These are phyloP conservation scores for Microsporum ferrugineum DNA, from an alignment of 2,329 filamentous ascomycete species.

Conservation along the genomic window DNA sequence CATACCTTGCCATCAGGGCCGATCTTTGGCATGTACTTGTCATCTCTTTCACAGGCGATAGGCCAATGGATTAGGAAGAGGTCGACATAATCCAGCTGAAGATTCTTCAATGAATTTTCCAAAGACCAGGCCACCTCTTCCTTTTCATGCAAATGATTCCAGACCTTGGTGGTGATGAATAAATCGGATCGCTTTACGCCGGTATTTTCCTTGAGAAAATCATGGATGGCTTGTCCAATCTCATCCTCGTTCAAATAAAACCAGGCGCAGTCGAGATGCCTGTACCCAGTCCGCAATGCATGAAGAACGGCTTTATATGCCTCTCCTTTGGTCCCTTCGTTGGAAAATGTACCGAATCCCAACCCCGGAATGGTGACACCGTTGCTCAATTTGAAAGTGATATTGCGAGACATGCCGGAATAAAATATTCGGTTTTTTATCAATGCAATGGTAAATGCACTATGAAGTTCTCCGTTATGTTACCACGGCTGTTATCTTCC, in stretches of 20 bases:
- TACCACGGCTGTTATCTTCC: background rate
- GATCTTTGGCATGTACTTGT: conserved; percentile 36
- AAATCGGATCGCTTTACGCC: conserved; percentile 53
- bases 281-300: conserved; percentile 41
- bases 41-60: conserved; percentile 40
- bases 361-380: conserved; percentile 38
- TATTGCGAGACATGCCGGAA: conserved; percentile 44
- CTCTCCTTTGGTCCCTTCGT: conserved; percentile 24
- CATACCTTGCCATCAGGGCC: conserved; percentile 42
- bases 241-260: conserved; percentile 55
- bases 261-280: conserved; percentile 43
- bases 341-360: conserved; percentile 47
- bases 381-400: conserved; percentile 37
- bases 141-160: conserved; percentile 52
- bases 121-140: conserved; percentile 45
- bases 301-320: conserved; percentile 37
- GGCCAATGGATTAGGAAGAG: conserved; percentile 61
- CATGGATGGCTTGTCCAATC: conserved; percentile 37
- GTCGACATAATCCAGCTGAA: conserved; percentile 56
- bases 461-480: background rate
- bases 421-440: conserved; percentile 32
- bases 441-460: conserved; percentile 35
- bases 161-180: conserved; percentile 57
- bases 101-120: conserved; percentile 49
- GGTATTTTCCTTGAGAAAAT: conserved; percentile 48